A percentile compares a stretch with the other conserved stretches of the same genome.
phyloP scores from a whole-genome alignment of 176 grass and related monocot genomes.

The Rhynchospora tenuis region DNA sequence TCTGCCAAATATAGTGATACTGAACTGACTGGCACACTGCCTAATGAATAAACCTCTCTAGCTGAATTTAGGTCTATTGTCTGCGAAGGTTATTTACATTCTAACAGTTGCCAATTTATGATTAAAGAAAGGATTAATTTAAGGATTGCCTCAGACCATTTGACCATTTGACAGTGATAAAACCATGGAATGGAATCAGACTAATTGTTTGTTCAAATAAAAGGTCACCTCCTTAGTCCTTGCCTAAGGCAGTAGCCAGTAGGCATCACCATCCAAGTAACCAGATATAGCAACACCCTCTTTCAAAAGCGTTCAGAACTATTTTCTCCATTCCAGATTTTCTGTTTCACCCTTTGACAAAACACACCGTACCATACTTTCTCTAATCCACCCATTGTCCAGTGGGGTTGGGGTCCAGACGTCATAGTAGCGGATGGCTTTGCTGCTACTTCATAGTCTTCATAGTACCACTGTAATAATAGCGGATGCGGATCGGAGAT shows the following conservation, averaged over 20 bases:
- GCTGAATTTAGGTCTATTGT: no score
- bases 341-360: neutral
- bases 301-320: neutral
- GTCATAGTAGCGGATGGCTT: neutral
- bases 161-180: no score
- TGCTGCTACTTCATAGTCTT: neutral
- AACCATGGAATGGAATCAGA: neutral
- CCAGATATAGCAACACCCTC: neutral
- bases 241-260: neutral
- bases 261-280: slow-evolving; percentile 2
- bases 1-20: neutral
- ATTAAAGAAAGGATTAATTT: neutral
- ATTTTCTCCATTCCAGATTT: neutral
- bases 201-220: neutral
- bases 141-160: neutral
- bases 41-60: neutral
- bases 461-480: neutral
- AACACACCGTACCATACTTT: neutral
- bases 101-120: neutral
- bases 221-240: neutral
- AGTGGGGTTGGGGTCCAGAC: neutral
- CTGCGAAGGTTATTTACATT: neutral
- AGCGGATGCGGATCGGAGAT: neutral
- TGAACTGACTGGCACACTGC: neutral
- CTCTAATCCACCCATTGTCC: no score